Base-by-base conservation (phyloP, 139 green algal genomes). In the Pleodorina starrii region DNA sequence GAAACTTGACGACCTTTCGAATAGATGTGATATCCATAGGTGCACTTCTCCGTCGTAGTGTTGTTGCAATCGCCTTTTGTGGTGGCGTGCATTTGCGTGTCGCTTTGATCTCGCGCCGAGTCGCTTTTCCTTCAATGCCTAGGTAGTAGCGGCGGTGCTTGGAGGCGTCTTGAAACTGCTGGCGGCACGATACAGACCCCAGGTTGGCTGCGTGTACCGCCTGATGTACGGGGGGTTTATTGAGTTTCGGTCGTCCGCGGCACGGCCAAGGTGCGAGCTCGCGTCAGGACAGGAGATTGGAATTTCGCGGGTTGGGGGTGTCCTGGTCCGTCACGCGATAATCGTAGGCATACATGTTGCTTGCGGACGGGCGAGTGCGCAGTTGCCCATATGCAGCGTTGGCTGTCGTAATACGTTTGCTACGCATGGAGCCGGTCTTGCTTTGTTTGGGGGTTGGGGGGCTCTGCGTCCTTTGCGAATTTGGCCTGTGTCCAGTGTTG, bases 11-110 rank as follows among this genome's bases (percentile, higher is more conserved):
- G n/a, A n/a, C n/a, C n/a, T n/a, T n/a, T n/a, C n/a, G n/a, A 46
- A 10, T 44, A 76, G 46, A 76, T 76, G 68, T 76, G 68, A 76
- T 76, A 76, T 46, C n/a, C n/a, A 76, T 76, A 46, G 68, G 16
- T 46, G 4, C 35, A 44, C 4, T 46, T 76, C 68, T 68, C 68
- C 68, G 6, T 46, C 14, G 19, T 46, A 27, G 68, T 76, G 35
- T 76, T 29, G 35, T 76, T 29, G 54, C 54, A 21, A 12, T 66
- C 29, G 16, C 16, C 36, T 48, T 76, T 29, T 29, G 35, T 44
- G 32, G 19, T 38, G 63, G 63, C 63, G 63, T 73, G 21, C 63
- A 66, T 66, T 66, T 66, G 32, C 19, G 32, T 46, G 68, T 32
- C 46, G 68, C 68, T 76, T 76, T 76, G 68, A 76, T 76, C 68